A percentile compares a stretch with the other conserved stretches of the same genome.
Evolutionary conservation across 768 basidiomycete species (phyloP).

Genomic region (Russula dissimulans): DNA sequence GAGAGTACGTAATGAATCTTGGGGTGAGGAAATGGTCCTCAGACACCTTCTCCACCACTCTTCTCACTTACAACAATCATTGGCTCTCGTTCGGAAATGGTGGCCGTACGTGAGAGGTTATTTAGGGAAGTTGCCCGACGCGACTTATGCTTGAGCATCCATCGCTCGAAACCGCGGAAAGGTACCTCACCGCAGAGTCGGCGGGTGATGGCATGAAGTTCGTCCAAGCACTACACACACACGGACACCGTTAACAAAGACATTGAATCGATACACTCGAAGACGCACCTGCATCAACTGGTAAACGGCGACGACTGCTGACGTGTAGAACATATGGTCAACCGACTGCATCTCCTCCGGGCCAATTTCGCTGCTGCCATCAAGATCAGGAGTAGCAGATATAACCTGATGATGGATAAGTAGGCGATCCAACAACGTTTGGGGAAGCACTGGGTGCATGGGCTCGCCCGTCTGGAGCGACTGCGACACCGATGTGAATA

Average conservation of each 20-base stretch:
- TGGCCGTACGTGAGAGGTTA: conserved; percentile 4
- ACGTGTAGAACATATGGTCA: conserved; percentile 14
- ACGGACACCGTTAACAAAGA: neutral
- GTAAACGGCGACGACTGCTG: conserved; percentile 12
- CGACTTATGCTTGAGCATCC: conserved; percentile 8
- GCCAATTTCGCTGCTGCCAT: neutral
- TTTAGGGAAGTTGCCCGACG: neutral
- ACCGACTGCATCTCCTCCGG: conserved; percentile 10
- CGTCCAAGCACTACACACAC: conserved; percentile 11
- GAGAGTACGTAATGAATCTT: neutral
- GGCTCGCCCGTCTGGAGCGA: conserved; percentile 16
- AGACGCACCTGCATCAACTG: conserved; percentile 10
- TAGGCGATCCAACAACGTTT: conserved; percentile 16
- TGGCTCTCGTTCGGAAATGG: neutral
- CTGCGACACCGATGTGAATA: conserved; percentile 22
- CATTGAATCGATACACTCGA: neutral
- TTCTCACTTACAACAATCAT: neutral
- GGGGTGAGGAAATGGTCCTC: neutral
- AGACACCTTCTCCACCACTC: neutral
- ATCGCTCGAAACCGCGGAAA: conserved; percentile 12
- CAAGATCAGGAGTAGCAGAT: neutral
- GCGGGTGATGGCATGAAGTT: conserved; percentile 10
- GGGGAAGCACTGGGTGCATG: conserved; percentile 17
- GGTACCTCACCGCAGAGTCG: conserved; percentile 13
- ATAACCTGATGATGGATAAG: conserved; percentile 1